phyloP scores from a whole-genome alignment of 2,329 filamentous ascomycete species.

The Penicillium corylophilum region DNA sequence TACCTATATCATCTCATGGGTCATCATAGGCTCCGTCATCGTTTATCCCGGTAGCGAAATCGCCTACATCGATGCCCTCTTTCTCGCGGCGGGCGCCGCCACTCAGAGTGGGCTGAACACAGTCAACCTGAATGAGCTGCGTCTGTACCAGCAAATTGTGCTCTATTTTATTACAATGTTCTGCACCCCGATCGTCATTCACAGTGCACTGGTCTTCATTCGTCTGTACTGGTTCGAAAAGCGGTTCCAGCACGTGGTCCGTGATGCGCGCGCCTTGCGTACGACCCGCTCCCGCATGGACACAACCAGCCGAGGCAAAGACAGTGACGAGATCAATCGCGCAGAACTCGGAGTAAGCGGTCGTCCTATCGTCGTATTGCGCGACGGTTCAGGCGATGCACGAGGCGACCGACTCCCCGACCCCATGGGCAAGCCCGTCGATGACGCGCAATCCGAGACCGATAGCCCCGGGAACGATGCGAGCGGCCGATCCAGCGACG shows the following conservation, averaged over 20 bases:
- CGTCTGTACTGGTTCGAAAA: slow-evolving; percentile 98
- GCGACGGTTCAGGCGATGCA: slow-evolving; percentile 33
- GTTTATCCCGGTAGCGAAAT: slow-evolving; percentile 67
- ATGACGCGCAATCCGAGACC: slow-evolving; percentile 27
- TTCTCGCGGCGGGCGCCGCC: slow-evolving; percentile 79
- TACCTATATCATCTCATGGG: slow-evolving; percentile 73
- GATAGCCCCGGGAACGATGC: slow-evolving; percentile 20
- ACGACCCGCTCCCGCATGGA: slow-evolving; percentile 62
- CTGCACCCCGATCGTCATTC: slow-evolving; percentile 79
- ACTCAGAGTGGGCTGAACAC: slow-evolving; percentile 95
- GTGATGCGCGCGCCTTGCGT: slow-evolving; percentile 67
- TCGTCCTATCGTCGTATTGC: slow-evolving; percentile 40
- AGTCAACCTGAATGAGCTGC: slow-evolving; percentile 62
- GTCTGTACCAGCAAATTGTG: slow-evolving; percentile 71
- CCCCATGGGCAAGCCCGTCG: slow-evolving; percentile 18
- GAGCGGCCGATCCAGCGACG: slow-evolving; percentile 19
- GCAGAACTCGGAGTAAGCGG: slow-evolving; percentile 41
- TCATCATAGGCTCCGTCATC: slow-evolving; percentile 72
- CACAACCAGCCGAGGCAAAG: slow-evolving; percentile 48
- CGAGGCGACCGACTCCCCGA: slow-evolving; percentile 20
- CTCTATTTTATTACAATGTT: slow-evolving; percentile 71
- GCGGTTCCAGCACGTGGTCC: slow-evolving; percentile 80
- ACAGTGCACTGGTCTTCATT: slow-evolving; percentile 84
- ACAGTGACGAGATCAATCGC: slow-evolving; percentile 34
- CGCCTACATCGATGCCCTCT: slow-evolving; percentile 80